A percentile compares a stretch with the other conserved stretches of the same genome.
phyloP scores from a whole-genome alignment of 2,329 filamentous ascomycete species.

The Trichophyton mentagrophytes region DNA sequence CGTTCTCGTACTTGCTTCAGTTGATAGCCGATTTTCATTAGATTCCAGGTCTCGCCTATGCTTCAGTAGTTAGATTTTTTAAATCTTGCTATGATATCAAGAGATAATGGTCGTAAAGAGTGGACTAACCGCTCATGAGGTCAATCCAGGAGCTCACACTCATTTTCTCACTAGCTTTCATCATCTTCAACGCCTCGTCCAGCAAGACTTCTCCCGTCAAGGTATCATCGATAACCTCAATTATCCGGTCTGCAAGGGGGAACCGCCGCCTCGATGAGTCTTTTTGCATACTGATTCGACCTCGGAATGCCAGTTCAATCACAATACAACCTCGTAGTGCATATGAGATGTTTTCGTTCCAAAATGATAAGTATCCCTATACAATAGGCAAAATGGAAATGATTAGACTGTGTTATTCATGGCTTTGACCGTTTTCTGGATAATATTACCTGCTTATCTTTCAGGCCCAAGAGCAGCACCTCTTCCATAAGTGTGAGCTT shows the following conservation, averaged over 20 bases:
- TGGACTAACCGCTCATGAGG: conserved; percentile 73
- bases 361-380: conserved; percentile 95
- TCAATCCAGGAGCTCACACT: conserved; percentile 99
- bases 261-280: conserved; percentile 85
- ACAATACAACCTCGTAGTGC: conserved; percentile 96
- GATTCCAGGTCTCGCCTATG: conserved; percentile 93
- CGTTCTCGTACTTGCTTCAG: conserved; percentile 98
- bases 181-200: conserved; percentile 98
- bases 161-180: conserved; percentile 99
- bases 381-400: neutral
- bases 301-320: conserved; percentile 89
- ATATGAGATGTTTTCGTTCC: conserved; percentile 99
- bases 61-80: conserved; percentile 13
- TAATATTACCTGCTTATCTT: conserved; percentile 82
- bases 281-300: conserved; percentile 96
- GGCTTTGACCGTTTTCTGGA: neutral
- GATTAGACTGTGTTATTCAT: neutral
- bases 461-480: conserved; percentile 83
- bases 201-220: conserved; percentile 92
- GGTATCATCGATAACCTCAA: conserved; percentile 94
- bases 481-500: conserved; percentile 99
- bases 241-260: conserved; percentile 79
- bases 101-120: neutral
- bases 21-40: conserved; percentile 99
- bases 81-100: neutral